These are phyloP conservation scores for Huiozyma naganishii DNA, from an alignment of 805 yeast genomes.

Conservation along the genomic window DNA sequence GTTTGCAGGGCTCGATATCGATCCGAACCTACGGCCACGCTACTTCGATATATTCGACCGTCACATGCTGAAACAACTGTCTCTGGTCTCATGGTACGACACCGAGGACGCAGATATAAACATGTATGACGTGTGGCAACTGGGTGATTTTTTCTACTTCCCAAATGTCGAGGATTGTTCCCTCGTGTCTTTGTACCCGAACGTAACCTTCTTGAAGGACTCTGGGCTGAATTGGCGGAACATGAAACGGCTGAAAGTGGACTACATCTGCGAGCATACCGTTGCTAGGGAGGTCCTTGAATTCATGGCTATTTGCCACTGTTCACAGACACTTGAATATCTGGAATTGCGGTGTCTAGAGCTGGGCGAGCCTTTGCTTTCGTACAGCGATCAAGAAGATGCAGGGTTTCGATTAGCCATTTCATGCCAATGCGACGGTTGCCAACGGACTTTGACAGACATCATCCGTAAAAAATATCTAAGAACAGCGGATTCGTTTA, in stretches of 20 bases:
- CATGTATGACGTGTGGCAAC: slow-evolving; percentile 17
- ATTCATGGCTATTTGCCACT: slow-evolving; percentile 15
- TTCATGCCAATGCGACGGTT: slow-evolving; percentile 20
- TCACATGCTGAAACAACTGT: slow-evolving; percentile 19
- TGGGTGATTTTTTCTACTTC: slow-evolving; percentile 25
- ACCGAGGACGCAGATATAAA: slow-evolving; percentile 6
- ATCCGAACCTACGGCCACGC: slow-evolving; percentile 1
- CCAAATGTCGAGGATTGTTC: slow-evolving; percentile 24
- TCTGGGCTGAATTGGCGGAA: slow-evolving; percentile 17
- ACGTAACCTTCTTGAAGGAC: slow-evolving; percentile 15
- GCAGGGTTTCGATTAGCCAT: slow-evolving; percentile 13
- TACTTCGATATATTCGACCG: slow-evolving; percentile 27
- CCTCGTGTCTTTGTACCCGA: slow-evolving; percentile 24
- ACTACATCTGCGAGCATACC: slow-evolving; percentile 23
- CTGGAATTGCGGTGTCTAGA: slow-evolving; percentile 25
- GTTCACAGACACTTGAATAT: slow-evolving; percentile 20
- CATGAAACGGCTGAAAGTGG: slow-evolving; percentile 27
- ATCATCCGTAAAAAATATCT: slow-evolving; percentile 25
- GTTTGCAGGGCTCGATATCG: slow-evolving; percentile 6
- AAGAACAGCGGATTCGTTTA: slow-evolving; percentile 17
- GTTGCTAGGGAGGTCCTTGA: slow-evolving; percentile 14
- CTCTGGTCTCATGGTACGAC: slow-evolving; percentile 32
- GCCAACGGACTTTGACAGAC: slow-evolving; percentile 17
- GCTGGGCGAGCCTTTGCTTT: slow-evolving; percentile 13
- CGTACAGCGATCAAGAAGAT: slow-evolving; percentile 13